Conservation (phyloP, 2,329 filamentous ascomycete species). For the Ophiostoma populinum region DNA sequence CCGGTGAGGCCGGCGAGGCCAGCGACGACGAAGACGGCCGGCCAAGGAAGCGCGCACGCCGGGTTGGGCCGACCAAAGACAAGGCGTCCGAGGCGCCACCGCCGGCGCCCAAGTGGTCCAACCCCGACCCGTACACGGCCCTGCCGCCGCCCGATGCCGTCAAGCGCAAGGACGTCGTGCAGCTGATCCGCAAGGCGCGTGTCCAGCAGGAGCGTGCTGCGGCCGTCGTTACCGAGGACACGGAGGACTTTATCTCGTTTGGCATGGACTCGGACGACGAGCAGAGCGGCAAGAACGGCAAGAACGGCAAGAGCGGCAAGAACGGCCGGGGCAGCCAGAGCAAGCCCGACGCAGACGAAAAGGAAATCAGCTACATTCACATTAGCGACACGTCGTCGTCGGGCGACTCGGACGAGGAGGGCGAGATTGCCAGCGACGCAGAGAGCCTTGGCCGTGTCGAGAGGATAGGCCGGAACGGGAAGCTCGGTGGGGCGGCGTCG, state of each 20-base stretch:
- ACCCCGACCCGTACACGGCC: slow-evolving; percentile 83
- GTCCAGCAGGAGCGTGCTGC: slow-evolving; percentile 33
- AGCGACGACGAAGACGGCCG: slow-evolving; percentile 19
- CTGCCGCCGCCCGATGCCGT: slow-evolving; percentile 57
- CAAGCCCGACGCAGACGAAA: too few species aligned
- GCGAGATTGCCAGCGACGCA: background rate
- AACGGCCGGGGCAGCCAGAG: too few species aligned
- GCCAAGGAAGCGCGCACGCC: slow-evolving; percentile 10
- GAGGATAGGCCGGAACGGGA: slow-evolving; percentile 3
- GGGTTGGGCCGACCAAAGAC: background rate
- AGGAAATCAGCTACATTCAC: too few species aligned
- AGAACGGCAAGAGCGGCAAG: too few species aligned
- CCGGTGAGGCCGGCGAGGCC: background rate
- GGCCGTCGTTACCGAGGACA: slow-evolving; percentile 34
- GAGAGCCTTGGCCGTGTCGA: background rate
- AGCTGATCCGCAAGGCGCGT: slow-evolving; percentile 80
- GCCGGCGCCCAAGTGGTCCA: slow-evolving; percentile 68
- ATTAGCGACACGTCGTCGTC: too few species aligned
- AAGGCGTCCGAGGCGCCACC: background rate
- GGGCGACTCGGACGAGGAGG: background rate
- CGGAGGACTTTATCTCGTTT: slow-evolving; percentile 82
- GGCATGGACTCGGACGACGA: slow-evolving; percentile 42
- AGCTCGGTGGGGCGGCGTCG: background rate
- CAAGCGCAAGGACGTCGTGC: slow-evolving; percentile 76
- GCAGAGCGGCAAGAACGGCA: slow-evolving; percentile 7